These are phyloP conservation scores for Paramyrothecium roridum DNA, from an alignment of 2,329 filamentous ascomycete genomes.

Conservation along the genomic window DNA sequence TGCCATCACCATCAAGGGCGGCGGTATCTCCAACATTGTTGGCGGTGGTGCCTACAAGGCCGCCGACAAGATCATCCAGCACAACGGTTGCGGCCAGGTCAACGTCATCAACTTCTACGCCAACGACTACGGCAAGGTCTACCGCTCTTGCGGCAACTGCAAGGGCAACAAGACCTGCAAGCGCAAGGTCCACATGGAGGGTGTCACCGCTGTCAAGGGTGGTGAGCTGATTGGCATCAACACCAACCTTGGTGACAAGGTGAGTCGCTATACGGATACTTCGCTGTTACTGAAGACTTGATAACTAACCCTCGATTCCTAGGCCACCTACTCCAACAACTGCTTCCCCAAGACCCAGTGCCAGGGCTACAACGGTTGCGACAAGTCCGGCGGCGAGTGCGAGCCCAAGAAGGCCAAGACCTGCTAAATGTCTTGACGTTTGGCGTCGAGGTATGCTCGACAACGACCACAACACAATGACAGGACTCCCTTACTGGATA, in stretches of 20 bases:
- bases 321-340: slow-evolving; percentile 26
- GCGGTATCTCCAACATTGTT: slow-evolving; percentile 33
- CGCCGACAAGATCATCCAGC: slow-evolving; percentile 43
- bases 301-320: neutral
- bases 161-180: slow-evolving; percentile 24
- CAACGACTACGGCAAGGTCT: slow-evolving; percentile 43
- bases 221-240: slow-evolving; percentile 39
- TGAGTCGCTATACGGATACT: neutral
- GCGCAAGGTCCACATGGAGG: slow-evolving; percentile 41
- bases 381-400: slow-evolving; percentile 22
- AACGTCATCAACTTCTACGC: slow-evolving; percentile 38
- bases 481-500: no score
- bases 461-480: no score
- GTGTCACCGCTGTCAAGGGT: slow-evolving; percentile 33
- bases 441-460: neutral
- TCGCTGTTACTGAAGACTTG: neutral
- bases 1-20: slow-evolving; percentile 24
- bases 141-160: slow-evolving; percentile 21
- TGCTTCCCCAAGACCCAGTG: slow-evolving; percentile 22
- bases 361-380: slow-evolving; percentile 23
- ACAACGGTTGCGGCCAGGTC: slow-evolving; percentile 43
- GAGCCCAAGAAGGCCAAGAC: slow-evolving; percentile 21
- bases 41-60: slow-evolving; percentile 44
- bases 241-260: slow-evolving; percentile 30
- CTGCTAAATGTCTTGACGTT: slow-evolving; percentile 15